Evolutionary conservation across 2,329 filamentous ascomycete genomes (phyloP).

Genomic region (Colletotrichum tropicicola): DNA sequence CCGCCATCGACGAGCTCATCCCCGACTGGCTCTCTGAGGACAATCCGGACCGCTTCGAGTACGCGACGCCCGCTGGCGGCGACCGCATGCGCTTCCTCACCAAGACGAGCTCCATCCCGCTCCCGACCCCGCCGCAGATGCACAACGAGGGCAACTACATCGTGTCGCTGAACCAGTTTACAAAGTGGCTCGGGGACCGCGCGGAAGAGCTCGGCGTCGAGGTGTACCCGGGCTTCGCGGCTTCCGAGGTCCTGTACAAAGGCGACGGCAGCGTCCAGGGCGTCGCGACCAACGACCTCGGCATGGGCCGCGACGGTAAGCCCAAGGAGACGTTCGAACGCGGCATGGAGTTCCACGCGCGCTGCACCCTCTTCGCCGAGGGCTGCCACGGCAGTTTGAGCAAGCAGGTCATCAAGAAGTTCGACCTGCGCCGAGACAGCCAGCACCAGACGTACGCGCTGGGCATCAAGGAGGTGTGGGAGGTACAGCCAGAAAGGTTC

Average conservation of each 20-base stretch:
- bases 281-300: slow-evolving; percentile 95
- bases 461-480: slow-evolving; percentile 97
- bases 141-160: slow-evolving; percentile 98
- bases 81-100: slow-evolving; percentile 97
- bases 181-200: slow-evolving; percentile 93
- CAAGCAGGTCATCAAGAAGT: slow-evolving; percentile 95
- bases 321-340: slow-evolving; percentile 92
- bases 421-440: slow-evolving; percentile 86
- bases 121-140: slow-evolving; percentile 96
- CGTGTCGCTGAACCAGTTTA: slow-evolving; percentile 92
- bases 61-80: slow-evolving; percentile 82
- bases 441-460: slow-evolving; percentile 95
- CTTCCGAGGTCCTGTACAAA: slow-evolving; percentile 89
- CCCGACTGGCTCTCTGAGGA: slow-evolving; percentile 92
- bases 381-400: slow-evolving; percentile 95
- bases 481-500: slow-evolving; percentile 93
- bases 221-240: slow-evolving; percentile 95
- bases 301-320: slow-evolving; percentile 81
- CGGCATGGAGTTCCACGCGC: slow-evolving; percentile 97
- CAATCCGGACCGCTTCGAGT: slow-evolving; percentile 87
- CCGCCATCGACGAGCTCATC: slow-evolving; percentile 86
- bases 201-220: slow-evolving; percentile 98
- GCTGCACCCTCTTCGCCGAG: slow-evolving; percentile 90
- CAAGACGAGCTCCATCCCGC: slow-evolving; percentile 77
- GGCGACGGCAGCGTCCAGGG: slow-evolving; percentile 89